Percentiles rank a stretch among this genome's conserved stretches.
These are phyloP conservation scores for Ophiostoma himal-ulmi DNA, from an alignment of 2,329 filamentous ascomycete species.

Conservation along the genomic window DNA sequence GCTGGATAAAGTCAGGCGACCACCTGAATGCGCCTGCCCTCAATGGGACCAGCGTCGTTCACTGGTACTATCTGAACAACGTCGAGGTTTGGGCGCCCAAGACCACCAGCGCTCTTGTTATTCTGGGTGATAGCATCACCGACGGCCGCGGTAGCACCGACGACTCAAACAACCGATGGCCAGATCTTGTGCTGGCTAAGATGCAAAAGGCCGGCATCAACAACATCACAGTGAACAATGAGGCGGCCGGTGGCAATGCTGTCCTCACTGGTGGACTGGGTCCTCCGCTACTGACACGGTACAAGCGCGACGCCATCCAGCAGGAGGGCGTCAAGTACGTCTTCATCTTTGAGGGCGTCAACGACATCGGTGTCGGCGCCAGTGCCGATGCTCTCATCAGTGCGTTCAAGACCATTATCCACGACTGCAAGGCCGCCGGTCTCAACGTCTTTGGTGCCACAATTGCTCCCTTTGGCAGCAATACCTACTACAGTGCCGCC, in stretches of 20 bases:
- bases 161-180: background rate
- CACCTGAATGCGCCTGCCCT: background rate
- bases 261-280: background rate
- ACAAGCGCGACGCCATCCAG: background rate
- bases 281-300: background rate
- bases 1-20: background rate
- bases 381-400: slow-evolving; percentile 46
- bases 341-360: background rate
- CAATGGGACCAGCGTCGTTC: background rate
- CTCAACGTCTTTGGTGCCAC: slow-evolving; percentile 58
- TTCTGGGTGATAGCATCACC: background rate
- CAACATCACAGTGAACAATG: background rate
- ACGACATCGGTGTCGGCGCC: slow-evolving; percentile 56
- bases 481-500: background rate
- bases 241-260: background rate
- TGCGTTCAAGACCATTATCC: slow-evolving; percentile 54
- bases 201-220: background rate
- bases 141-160: background rate
- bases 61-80: background rate
- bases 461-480: slow-evolving; percentile 53
- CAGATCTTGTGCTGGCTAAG: background rate
- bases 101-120: background rate
- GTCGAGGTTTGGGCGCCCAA: background rate
- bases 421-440: slow-evolving; percentile 47
- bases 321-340: background rate